Percentiles rank a stretch among this genome's conserved stretches.
Conservation (phyloP, 345 rosid species). For the Garcia nutans region DNA sequence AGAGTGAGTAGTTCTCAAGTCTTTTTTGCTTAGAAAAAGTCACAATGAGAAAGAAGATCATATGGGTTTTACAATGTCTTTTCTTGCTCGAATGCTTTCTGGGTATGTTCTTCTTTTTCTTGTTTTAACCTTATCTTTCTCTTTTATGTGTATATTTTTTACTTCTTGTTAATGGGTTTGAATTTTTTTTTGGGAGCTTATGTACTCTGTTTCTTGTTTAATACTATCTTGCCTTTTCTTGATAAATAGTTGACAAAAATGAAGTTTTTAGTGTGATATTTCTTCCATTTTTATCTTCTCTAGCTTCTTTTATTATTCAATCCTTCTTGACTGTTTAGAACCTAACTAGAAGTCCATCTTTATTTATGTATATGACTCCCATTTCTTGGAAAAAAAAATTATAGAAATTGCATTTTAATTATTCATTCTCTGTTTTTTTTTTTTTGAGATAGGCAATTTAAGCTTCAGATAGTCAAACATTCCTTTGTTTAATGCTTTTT, state of each 20-base stretch:
- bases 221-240: no score
- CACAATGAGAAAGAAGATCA: slow-evolving; percentile 25
- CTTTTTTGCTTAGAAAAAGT: not conserved
- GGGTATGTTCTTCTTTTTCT: slow-evolving; percentile 26
- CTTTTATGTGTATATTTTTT: not conserved
- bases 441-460: no score
- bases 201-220: no score
- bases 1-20: not conserved
- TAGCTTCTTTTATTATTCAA: no score
- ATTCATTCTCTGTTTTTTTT: not conserved
- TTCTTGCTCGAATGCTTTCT: slow-evolving; percentile 28
- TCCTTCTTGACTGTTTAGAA: not conserved
- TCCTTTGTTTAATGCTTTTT: not conserved
- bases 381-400: not conserved
- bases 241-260: not conserved
- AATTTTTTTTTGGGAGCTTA: no score
- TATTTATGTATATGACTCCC: not conserved
- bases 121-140: no score
- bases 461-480: not conserved
- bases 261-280: not conserved
- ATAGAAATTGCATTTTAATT: not conserved
- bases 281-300: no score
- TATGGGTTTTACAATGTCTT: slow-evolving; percentile 20
- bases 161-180: not conserved
- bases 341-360: not conserved